phyloP scores from a whole-genome alignment of 1,139 yeast genomes.

The Hemisphaericaspora xylofermentans region DNA sequence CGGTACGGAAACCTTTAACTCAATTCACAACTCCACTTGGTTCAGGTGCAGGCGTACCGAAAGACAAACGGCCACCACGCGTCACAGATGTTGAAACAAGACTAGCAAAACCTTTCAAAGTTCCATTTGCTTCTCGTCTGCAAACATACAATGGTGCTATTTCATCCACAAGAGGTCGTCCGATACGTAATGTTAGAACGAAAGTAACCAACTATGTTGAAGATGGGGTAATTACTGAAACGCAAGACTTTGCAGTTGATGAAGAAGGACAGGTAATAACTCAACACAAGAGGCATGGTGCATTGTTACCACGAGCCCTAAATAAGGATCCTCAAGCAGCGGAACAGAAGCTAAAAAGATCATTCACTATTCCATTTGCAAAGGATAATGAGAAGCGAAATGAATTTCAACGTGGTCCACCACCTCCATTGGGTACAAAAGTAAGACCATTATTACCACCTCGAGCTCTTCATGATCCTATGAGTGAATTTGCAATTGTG shows the following conservation, averaged over 20 bases:
- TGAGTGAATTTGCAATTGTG: slow-evolving; percentile 90
- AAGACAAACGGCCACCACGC: slow-evolving; percentile 40
- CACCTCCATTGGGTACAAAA: slow-evolving; percentile 82
- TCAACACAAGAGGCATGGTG: slow-evolving; percentile 43
- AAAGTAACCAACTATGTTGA: slow-evolving; percentile 30
- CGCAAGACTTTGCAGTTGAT: slow-evolving; percentile 22
- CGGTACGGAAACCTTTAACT: slow-evolving; percentile 34
- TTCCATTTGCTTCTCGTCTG: slow-evolving; percentile 36
- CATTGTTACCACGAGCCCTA: slow-evolving; percentile 46
- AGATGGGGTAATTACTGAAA: slow-evolving; percentile 20
- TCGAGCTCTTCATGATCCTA: slow-evolving; percentile 89
- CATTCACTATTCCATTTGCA: slow-evolving; percentile 54
- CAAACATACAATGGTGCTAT: slow-evolving; percentile 13
- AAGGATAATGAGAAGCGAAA: slow-evolving; percentile 29
- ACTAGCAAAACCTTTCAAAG: slow-evolving; percentile 41
- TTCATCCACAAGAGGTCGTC: slow-evolving; percentile 15
- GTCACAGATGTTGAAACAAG: slow-evolving; percentile 37
- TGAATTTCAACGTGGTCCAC: slow-evolving; percentile 41
- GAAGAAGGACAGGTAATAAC: slow-evolving; percentile 25
- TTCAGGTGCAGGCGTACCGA: slow-evolving; percentile 47
- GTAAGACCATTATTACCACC: slow-evolving; percentile 73
- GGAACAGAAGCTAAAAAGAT: slow-evolving; percentile 34
- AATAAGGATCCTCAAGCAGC: slow-evolving; percentile 28
- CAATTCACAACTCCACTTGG: slow-evolving; percentile 47
- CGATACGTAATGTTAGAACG: slow-evolving; percentile 21